Percentiles rank a stretch among this genome's conserved stretches.
These are phyloP conservation scores for Tetraselmis striata DNA, from an alignment of 139 green algal genomes.

Conservation along the genomic window DNA sequence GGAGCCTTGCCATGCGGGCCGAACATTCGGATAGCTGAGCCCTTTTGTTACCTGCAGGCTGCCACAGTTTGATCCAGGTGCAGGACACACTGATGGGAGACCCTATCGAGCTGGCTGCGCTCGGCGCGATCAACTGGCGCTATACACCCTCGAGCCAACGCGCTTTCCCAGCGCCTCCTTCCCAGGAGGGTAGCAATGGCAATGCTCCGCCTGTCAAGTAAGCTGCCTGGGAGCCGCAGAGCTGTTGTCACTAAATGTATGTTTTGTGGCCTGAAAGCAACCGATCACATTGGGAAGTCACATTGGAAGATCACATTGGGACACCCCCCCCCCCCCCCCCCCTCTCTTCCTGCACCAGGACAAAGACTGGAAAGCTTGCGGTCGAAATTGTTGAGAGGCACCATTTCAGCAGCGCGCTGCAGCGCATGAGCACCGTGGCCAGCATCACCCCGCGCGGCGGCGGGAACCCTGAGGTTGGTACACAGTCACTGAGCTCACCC, in stretches of 20 bases:
- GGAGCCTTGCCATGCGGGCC: too few species aligned
- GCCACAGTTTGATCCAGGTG: slow-evolving; percentile 22
- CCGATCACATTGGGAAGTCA: too few species aligned
- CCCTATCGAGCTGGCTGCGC: slow-evolving; percentile 40
- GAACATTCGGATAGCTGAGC: too few species aligned
- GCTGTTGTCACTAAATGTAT: too few species aligned
- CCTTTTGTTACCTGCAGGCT: too few species aligned
- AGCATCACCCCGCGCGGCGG: not conserved
- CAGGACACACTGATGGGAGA: slow-evolving; percentile 32
- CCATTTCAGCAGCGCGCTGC: slow-evolving; percentile 17
- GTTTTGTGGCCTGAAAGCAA: too few species aligned
- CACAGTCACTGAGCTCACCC: too few species aligned
- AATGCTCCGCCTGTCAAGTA: too few species aligned
- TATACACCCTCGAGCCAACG: slow-evolving; percentile 13
- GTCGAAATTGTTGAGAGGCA: slow-evolving; percentile 10
- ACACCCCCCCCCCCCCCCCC: not conserved
- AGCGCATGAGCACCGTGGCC: not conserved
- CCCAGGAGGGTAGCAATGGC: not conserved
- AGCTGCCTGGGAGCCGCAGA: too few species aligned
- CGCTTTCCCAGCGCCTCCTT: not conserved
- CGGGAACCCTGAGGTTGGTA: too few species aligned
- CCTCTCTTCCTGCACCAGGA: not conserved
- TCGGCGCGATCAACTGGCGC: slow-evolving; percentile 34
- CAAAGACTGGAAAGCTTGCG: slow-evolving; percentile 1
- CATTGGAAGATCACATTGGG: too few species aligned